Evolutionary conservation across 805 yeast genomes (phyloP).

Genomic region (Candida oleophila): DNA sequence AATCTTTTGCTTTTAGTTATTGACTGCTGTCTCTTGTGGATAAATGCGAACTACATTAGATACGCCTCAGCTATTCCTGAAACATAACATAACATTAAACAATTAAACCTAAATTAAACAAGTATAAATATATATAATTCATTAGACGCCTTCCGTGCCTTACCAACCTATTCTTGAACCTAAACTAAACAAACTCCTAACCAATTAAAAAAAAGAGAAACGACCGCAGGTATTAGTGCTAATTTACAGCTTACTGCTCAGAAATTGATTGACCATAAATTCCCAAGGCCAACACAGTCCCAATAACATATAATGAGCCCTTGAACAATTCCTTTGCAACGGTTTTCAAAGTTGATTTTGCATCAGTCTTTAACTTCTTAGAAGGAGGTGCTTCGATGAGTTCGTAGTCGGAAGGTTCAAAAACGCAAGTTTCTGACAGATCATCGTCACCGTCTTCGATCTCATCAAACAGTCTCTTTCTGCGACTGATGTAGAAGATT

Average conservation of each 20-base stretch:
- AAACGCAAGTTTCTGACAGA: background rate
- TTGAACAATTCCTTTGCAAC: conserved; percentile 29
- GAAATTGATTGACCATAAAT: conserved; percentile 24
- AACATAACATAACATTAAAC: background rate
- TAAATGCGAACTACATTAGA: too few relatives aligned
- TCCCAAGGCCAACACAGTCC: conserved; percentile 35
- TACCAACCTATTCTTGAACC: background rate
- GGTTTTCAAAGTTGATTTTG: conserved; percentile 10
- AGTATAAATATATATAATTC: conserved; percentile 3
- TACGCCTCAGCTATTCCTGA: background rate
- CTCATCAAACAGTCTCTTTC: conserved; percentile 9
- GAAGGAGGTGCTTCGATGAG: conserved; percentile 4
- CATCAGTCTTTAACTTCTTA: conserved; percentile 13
- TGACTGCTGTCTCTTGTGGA: too few relatives aligned
- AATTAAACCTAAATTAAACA: conserved; percentile 17
- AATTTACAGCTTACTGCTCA: conserved; percentile 9
- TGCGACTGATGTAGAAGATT: conserved; percentile 2
- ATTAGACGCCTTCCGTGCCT: background rate
- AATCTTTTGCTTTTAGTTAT: background rate
- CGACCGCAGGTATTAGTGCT: background rate
- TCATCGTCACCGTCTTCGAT: conserved; percentile 8
- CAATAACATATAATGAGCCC: conserved; percentile 30
- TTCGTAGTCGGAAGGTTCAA: background rate
- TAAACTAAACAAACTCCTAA: background rate
- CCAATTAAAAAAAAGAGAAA: conserved; percentile 1